phyloP scores from a whole-genome alignment of 202 grass and related monocot genomes.

The Schoenoplectus tabernaemontani region DNA sequence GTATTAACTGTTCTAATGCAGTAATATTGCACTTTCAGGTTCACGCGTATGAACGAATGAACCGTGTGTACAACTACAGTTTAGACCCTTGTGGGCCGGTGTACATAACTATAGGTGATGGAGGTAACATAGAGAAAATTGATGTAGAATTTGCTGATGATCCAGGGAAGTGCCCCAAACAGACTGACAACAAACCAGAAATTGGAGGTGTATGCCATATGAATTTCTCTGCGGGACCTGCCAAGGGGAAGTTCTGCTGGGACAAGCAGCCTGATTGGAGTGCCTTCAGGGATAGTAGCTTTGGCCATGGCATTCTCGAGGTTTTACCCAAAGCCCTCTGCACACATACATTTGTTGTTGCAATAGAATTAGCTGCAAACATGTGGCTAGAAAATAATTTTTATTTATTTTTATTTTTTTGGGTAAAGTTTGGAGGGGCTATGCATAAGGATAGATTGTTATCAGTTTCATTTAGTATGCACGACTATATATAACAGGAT shows the following conservation, averaged over 20 bases:
- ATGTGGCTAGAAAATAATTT: background rate
- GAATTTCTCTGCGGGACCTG: conserved; percentile 70
- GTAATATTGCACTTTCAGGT: conserved; percentile 33
- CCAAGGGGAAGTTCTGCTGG: conserved; percentile 91
- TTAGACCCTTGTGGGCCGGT: conserved; percentile 67
- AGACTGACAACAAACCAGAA: conserved; percentile 54
- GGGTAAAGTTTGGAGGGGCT: background rate
- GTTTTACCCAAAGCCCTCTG: conserved; percentile 17
- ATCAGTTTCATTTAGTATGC: background rate
- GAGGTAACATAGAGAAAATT: conserved; percentile 82
- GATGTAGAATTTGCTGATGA: conserved; percentile 77
- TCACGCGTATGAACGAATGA: conserved; percentile 90
- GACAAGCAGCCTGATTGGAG: conserved; percentile 80
- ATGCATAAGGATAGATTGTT: background rate
- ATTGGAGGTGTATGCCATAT: conserved; percentile 77
- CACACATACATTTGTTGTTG: background rate
- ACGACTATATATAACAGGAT: background rate
- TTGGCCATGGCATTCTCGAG: conserved; percentile 88
- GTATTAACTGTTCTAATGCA: background rate
- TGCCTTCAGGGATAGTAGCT: conserved; percentile 88
- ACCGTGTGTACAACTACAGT: conserved; percentile 72
- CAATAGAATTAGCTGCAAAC: background rate
- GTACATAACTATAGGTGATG: conserved; percentile 78
- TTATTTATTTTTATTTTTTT: background rate
- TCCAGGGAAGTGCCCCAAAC: conserved; percentile 60